Percentiles rank a stretch among this genome's conserved stretches.
phyloP scores from a whole-genome alignment of 1,284 basidiomycete genomes.

The Boletus sp. region DNA sequence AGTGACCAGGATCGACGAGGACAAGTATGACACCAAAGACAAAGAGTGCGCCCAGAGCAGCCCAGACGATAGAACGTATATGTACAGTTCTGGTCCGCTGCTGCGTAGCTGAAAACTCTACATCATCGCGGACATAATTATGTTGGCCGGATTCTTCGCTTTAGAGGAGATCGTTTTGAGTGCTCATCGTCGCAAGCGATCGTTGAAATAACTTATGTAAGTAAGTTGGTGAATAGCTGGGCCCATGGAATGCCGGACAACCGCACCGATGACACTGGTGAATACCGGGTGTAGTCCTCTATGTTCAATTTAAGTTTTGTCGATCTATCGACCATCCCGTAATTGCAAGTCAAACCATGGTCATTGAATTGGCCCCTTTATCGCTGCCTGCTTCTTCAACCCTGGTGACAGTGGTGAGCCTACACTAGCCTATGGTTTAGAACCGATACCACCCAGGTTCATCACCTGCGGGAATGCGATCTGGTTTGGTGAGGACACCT shows the following conservation, averaged over 20 bases:
- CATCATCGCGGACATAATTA: conserved; percentile 26
- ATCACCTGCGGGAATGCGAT: conserved; percentile 67
- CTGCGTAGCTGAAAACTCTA: conserved; percentile 22
- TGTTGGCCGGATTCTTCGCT: conserved; percentile 28
- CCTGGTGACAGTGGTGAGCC: too few relatives aligned
- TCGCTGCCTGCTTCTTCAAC: too few relatives aligned
- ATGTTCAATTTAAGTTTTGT: too few relatives aligned
- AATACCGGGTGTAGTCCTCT: too few relatives aligned
- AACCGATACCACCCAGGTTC: conserved; percentile 53
- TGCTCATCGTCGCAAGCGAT: conserved; percentile 24
- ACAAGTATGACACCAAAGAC: conserved; percentile 42
- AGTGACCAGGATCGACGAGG: conserved; percentile 42
- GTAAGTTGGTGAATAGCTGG: too few relatives aligned
- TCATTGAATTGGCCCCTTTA: too few relatives aligned
- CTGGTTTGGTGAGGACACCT: conserved; percentile 86
- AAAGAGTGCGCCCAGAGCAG: conserved; percentile 39
- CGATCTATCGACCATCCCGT: too few relatives aligned
- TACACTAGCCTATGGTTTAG: too few relatives aligned
- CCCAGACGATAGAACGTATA: conserved; percentile 38
- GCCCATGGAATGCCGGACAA: too few relatives aligned
- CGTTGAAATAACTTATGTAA: too few relatives aligned
- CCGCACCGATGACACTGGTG: too few relatives aligned
- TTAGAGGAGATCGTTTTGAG: conserved; percentile 31
- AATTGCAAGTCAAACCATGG: too few relatives aligned
- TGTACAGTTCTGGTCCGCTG: conserved; percentile 22